Evolutionary conservation across 2,329 filamentous ascomycete species (phyloP).

Genomic region (Cryphonectria parasitica): DNA sequence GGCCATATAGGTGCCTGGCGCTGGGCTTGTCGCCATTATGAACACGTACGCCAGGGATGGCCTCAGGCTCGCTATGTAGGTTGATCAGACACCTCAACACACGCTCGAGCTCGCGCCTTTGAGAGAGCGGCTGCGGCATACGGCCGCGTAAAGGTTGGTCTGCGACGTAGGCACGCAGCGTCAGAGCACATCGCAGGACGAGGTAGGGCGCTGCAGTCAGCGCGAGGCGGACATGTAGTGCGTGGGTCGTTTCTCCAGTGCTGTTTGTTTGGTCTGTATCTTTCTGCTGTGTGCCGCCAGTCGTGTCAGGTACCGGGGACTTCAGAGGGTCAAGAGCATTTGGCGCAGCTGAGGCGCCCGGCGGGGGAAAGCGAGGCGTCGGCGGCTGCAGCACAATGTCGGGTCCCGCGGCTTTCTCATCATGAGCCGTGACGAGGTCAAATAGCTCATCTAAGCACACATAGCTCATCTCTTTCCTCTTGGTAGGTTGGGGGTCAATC

Average conservation of each 20-base stretch:
- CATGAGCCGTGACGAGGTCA: conserved; percentile 61
- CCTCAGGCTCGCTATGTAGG: conserved; percentile 70
- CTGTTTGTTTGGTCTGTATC: conserved; percentile 31
- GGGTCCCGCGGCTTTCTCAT: conserved; percentile 42
- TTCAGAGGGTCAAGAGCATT: conserved; percentile 27
- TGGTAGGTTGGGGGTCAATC: conserved; percentile 65
- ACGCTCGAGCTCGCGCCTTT: conserved; percentile 77
- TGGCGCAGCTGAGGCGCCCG: conserved; percentile 30
- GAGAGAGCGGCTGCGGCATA: conserved; percentile 84
- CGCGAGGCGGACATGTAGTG: conserved; percentile 64
- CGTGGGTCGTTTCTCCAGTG: conserved; percentile 36
- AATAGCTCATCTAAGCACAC: conserved; percentile 81
- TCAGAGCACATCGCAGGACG: conserved; percentile 78
- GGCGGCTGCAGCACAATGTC: conserved; percentile 48
- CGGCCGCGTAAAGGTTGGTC: conserved; percentile 88
- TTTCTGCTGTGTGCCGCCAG: conserved; percentile 14
- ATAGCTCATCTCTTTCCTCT: conserved; percentile 75
- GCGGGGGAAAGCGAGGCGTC: conserved; percentile 46
- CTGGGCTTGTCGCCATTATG: conserved; percentile 53
- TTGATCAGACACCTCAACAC: conserved; percentile 68
- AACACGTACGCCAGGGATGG: conserved; percentile 62
- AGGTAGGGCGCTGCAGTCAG: conserved; percentile 78
- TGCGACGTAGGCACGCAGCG: conserved; percentile 82
- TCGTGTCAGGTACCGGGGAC: conserved; percentile 27
- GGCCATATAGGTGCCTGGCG: conserved; percentile 75